Evolutionary conservation across 176 grass and related monocot species (phyloP).

Genomic region (Aegilops longissima): DNA sequence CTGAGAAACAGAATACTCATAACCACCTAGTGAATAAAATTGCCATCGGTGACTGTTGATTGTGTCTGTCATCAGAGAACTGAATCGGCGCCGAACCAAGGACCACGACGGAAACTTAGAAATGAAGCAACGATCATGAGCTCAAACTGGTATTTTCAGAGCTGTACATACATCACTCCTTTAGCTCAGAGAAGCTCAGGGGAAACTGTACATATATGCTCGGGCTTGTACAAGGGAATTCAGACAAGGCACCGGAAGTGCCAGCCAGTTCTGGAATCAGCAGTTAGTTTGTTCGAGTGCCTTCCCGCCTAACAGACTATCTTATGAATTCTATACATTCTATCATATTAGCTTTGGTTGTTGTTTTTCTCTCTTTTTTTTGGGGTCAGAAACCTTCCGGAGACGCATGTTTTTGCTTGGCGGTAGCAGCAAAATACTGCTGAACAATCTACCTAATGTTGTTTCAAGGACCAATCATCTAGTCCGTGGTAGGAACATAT

Average conservation of each 20-base stretch:
- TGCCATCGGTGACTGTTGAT: neutral
- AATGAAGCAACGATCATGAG: too few relatives aligned
- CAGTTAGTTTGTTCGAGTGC: neutral
- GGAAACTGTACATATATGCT: too few relatives aligned
- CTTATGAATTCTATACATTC: neutral
- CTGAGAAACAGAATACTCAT: neutral
- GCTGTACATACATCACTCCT: slow-evolving; percentile 7
- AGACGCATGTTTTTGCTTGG: too few relatives aligned
- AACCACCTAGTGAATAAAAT: slow-evolving; percentile 12
- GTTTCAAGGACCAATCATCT: neutral
- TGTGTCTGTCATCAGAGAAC: neutral
- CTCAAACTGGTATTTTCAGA: neutral
- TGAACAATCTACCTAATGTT: neutral
- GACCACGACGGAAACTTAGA: neutral
- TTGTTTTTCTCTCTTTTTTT: neutral
- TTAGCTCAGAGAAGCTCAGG: neutral
- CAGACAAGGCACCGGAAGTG: too few relatives aligned
- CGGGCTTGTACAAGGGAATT: too few relatives aligned
- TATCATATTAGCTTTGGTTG: neutral
- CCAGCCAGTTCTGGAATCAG: neutral
- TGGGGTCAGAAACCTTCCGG: neutral
- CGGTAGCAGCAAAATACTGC: neutral
- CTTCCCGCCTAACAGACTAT: neutral
- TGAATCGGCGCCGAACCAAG: neutral
- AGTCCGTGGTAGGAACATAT: neutral